Conservation (phyloP, 352 stramenopile species). For the Sclerospora graminicola region DNA sequence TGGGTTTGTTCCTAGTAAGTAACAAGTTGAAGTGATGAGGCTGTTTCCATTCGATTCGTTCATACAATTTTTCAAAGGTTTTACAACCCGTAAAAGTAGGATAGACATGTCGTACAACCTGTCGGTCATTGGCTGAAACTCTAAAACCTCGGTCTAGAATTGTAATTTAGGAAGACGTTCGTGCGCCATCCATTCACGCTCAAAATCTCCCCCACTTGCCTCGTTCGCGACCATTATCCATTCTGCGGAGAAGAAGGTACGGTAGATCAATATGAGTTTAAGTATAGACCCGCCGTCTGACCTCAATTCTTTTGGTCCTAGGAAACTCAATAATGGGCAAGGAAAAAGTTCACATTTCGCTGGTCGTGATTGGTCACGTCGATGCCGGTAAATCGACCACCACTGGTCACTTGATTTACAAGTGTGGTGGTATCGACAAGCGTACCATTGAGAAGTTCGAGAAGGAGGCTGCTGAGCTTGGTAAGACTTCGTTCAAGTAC, state of each 20-base stretch:
- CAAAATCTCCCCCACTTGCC: background rate
- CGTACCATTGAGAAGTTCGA: conserved; percentile 97
- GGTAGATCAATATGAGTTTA: background rate
- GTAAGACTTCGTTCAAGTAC: conserved; percentile 98
- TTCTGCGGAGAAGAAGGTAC: conserved; percentile 37
- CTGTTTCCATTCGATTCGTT: conserved; percentile 1
- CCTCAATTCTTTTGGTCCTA: background rate
- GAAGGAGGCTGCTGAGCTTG: conserved; percentile 94
- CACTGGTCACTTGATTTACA: conserved; percentile 98
- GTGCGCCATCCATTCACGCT: conserved; percentile 26
- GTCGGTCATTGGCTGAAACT: conserved; percentile 5
- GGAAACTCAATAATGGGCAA: conserved; percentile 37
- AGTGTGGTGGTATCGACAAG: conserved; percentile 98
- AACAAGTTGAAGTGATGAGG: conserved; percentile 10
- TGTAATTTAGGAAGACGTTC: conserved; percentile 15
- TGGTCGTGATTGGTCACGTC: conserved; percentile 95
- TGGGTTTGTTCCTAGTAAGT: too few relatives aligned
- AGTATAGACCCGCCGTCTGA: background rate
- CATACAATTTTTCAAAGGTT: conserved; percentile 13
- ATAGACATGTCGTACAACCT: background rate
- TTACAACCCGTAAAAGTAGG: background rate
- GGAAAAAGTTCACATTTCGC: conserved; percentile 83
- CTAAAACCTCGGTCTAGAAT: conserved; percentile 17
- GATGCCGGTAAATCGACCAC: conserved; percentile 99
- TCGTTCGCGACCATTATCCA: conserved; percentile 29